Conservation (phyloP, 2,329 filamentous ascomycete genomes). For the Phyllosticta paracitricarpa region DNA sequence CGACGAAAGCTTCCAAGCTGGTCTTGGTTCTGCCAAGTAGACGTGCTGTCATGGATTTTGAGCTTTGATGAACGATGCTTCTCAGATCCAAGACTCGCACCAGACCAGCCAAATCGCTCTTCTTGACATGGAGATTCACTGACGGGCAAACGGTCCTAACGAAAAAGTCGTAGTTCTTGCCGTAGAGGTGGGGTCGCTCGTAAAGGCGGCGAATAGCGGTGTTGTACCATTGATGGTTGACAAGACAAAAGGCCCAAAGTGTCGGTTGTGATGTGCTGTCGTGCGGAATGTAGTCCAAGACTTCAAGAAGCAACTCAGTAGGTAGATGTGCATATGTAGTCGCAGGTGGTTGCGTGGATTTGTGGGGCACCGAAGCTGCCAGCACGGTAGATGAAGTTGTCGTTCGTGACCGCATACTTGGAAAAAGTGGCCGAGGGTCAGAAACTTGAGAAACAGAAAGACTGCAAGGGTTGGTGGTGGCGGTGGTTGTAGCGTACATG, state of each 20-base stretch:
- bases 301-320: constrained; percentile 43
- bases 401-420: no score
- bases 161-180: constrained; percentile 45
- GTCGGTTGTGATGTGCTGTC: constrained; percentile 33
- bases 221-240: constrained; percentile 45
- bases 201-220: constrained; percentile 44
- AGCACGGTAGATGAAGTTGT: no score
- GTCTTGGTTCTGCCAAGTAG: constrained; percentile 45
- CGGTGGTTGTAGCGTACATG: no score
- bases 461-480: no score
- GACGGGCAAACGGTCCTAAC: constrained; percentile 45
- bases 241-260: constrained; percentile 42
- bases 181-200: constrained; percentile 39
- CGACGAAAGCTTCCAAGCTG: constrained; percentile 44
- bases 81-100: constrained; percentile 45
- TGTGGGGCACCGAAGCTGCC: no score
- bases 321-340: constrained; percentile 33
- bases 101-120: constrained; percentile 38
- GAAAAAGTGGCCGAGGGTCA: no score
- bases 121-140: constrained; percentile 38
- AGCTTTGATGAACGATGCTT: constrained; percentile 48
- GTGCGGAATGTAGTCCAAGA: constrained; percentile 35
- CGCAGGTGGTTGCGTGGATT: neutral
- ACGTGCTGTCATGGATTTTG: constrained; percentile 47
- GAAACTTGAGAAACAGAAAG: no score